A percentile compares a stretch with the other conserved stretches of the same genome.
Conservation (phyloP, 2,329 filamentous ascomycete species). For the Aspergillus aculeatus region DNA sequence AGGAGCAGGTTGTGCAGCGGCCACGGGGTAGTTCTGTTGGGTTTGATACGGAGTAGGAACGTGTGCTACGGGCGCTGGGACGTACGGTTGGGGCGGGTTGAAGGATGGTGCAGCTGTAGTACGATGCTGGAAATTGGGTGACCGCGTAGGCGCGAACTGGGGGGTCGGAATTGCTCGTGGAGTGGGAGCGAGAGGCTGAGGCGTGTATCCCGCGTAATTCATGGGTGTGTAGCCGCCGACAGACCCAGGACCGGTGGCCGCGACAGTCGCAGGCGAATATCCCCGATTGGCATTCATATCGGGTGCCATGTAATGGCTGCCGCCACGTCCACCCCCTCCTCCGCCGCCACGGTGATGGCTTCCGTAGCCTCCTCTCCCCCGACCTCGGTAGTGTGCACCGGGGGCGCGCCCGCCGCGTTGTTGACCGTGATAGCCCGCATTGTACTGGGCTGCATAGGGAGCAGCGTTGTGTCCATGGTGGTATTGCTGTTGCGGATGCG, state of each 20-base stretch:
- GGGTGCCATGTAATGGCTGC: conserved; percentile 20
- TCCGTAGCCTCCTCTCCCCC: conserved; percentile 34
- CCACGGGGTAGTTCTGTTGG: conserved; percentile 27
- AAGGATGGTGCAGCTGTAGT: conserved; percentile 21
- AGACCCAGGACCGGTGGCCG: conserved; percentile 2
- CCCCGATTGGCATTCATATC: conserved; percentile 22
- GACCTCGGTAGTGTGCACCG: conserved; percentile 31
- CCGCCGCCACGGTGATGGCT: conserved; percentile 33
- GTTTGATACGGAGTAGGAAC: conserved; percentile 25
- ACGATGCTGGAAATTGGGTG: conserved; percentile 24
- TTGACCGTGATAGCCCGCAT: conserved; percentile 26
- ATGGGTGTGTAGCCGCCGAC: conserved; percentile 30
- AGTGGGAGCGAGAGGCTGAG: conserved; percentile 26
- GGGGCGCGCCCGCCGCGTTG: conserved; percentile 29
- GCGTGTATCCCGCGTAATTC: conserved; percentile 31
- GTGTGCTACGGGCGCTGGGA: conserved; percentile 23
- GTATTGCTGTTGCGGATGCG: conserved; percentile 21
- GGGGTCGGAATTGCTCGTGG: conserved; percentile 25
- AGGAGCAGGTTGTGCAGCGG: conserved; percentile 24
- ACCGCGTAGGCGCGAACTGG: conserved; percentile 26
- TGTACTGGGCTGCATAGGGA: conserved; percentile 26
- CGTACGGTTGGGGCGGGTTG: conserved; percentile 25
- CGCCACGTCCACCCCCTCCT: conserved; percentile 21
- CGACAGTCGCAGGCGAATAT: conserved; percentile 22
- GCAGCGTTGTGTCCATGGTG: conserved; percentile 16